phyloP scores from a whole-genome alignment of 768 basidiomycete genomes.

The Hysterangium stoloniferum region DNA sequence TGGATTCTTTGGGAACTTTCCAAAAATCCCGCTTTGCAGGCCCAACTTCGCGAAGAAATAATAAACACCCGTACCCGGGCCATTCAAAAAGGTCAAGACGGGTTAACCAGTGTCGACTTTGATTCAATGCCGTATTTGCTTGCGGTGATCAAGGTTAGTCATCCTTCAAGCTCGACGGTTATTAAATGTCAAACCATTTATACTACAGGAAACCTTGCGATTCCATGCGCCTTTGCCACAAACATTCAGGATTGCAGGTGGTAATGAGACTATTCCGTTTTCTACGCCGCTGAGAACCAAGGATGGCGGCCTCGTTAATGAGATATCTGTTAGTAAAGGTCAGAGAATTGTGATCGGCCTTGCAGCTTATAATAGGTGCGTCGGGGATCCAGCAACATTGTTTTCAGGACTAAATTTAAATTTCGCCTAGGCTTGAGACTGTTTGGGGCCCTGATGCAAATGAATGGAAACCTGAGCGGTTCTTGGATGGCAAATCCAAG shows the following conservation, averaged over 20 bases:
- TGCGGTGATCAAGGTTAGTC: conserved; percentile 26
- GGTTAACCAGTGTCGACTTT: conserved; percentile 24
- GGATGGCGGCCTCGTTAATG: conserved; percentile 31
- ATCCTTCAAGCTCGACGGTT: not conserved
- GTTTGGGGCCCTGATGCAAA: conserved; percentile 26
- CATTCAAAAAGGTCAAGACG: conserved; percentile 18
- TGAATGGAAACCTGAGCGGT: conserved; percentile 23
- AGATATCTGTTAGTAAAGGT: conserved; percentile 41
- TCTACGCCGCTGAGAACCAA: conserved; percentile 37
- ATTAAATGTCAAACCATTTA: not conserved
- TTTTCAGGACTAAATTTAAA: not conserved
- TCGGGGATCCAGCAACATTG: not conserved
- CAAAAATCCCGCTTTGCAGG: conserved; percentile 20
- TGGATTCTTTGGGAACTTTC: conserved; percentile 26
- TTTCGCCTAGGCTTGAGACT: conserved; percentile 18
- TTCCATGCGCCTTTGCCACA: conserved; percentile 26
- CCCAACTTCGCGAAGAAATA: conserved; percentile 23
- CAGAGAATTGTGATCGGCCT: conserved; percentile 45
- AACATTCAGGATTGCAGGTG: conserved; percentile 25
- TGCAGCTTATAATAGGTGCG: conserved; percentile 46
- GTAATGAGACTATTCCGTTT: conserved; percentile 57
- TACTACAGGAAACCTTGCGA: conserved; percentile 23
- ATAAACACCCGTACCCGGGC: conserved; percentile 17
- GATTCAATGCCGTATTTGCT: conserved; percentile 25
- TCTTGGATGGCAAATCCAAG: conserved; percentile 13